Base-by-base conservation (phyloP, 2,329 filamentous ascomycete genomes). In the Aspergillus quadricinctus region DNA sequence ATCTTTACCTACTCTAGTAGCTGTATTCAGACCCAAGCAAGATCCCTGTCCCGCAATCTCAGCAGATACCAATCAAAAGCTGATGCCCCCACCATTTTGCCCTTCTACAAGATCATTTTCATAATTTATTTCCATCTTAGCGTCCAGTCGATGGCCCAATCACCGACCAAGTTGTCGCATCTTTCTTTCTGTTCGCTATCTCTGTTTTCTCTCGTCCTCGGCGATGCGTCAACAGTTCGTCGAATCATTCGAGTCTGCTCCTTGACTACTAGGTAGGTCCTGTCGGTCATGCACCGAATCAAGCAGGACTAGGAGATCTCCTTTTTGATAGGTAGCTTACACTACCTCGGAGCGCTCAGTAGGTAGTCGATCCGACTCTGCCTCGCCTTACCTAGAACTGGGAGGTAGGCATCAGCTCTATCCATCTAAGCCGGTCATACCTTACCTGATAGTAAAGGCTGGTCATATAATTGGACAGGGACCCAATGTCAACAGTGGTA, bases 41-140 rank as follows among this genome's bases (percentile, higher is more conserved):
- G 57, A 66, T 67, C 68, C 66, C 66, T 66, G 64, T 55, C 61
- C 55, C 53, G 63, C 66, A 66, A 70, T 70, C 65, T 70, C 61
- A 50, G 19, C 17, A 14, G 28, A 46, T 56, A 59, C 70, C 70
- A 73, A 71, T 70, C 65, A 72, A 31, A 52, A 21, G 46, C 53
- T 45, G 48, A 57, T 61, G 50, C 58, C 63, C 62, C 64, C 63
- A 64, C 64, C 59, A 62, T 66, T 60, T 60, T 63, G 59, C 48
- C 51, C 21, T 27, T 60, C 21, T 19, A 49, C 25, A 49, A 35
- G 46, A 52, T 37, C 45, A 51, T 54, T 52, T 56, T 51, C 35
- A 46, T 54, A 11, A 28, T 61, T 55, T 59, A 56, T 52, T 58
- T 46, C 5, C 21, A 27, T 25, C 21, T 46, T 21, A 27, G 52